A percentile compares a stretch with the other conserved stretches of the same genome.
These are phyloP conservation scores for Cryphonectria naterciae DNA, from an alignment of 2,329 filamentous ascomycete genomes.

Conservation along the genomic window DNA sequence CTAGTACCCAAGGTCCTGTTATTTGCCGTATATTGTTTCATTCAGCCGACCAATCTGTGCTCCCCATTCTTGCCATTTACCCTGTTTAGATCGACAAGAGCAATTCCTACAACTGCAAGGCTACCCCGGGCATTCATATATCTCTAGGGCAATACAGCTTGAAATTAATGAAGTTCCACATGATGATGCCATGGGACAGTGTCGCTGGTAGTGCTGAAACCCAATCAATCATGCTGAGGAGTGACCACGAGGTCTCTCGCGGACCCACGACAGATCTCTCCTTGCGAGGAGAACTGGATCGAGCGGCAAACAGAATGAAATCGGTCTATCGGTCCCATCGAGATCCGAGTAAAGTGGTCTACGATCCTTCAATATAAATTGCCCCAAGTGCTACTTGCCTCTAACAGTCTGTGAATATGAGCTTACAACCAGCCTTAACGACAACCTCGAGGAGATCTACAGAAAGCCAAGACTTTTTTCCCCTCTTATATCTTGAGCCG, in stretches of 20 bases:
- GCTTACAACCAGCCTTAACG: no score
- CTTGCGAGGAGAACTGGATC: neutral
- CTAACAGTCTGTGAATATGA: neutral
- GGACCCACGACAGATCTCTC: neutral
- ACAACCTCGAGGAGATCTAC: constrained; percentile 8
- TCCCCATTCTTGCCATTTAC: neutral
- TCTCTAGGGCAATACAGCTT: constrained; percentile 2
- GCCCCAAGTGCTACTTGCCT: neutral
- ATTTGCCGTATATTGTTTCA: constrained; percentile 22
- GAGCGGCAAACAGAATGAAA: neutral
- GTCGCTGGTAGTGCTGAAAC: neutral
- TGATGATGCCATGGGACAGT: neutral
- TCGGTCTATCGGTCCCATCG: neutral
- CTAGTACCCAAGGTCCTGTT: constrained; percentile 3
- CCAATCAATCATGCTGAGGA: neutral
- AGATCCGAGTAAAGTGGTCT: neutral
- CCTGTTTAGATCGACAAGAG: constrained; percentile 9
- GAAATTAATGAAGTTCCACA: constrained; percentile 2
- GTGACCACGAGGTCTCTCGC: neutral
- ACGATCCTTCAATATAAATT: constrained; percentile 2
- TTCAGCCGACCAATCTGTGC: constrained; percentile 24
- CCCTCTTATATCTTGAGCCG: constrained; percentile 3
- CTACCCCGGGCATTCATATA: neutral
- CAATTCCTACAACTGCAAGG: constrained; percentile 4
- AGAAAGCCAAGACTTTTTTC: constrained; percentile 11